Evolutionary conservation across 768 basidiomycete species (phyloP).

Genomic region (Pisolithus sp.): DNA sequence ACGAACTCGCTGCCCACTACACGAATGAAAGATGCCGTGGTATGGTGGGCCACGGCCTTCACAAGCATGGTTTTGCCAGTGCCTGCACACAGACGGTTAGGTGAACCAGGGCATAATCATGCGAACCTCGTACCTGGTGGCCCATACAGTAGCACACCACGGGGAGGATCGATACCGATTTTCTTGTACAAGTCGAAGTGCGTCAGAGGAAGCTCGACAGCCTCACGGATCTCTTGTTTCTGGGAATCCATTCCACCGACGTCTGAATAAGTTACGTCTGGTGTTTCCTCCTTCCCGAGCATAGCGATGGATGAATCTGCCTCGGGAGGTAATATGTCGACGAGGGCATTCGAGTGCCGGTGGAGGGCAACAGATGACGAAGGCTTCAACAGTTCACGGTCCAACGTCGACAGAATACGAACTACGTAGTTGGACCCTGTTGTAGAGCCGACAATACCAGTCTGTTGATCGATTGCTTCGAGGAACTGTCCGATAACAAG

Average conservation of each 20-base stretch:
- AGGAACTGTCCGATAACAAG: slow-evolving; percentile 99
- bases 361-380: slow-evolving; percentile 98
- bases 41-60: slow-evolving; percentile 98
- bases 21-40: slow-evolving; percentile 94
- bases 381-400: slow-evolving; percentile 95
- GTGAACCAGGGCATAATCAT: background rate
- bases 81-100: slow-evolving; percentile 41
- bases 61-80: slow-evolving; percentile 99
- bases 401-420: slow-evolving; percentile 91
- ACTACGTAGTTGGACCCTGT: slow-evolving; percentile 99
- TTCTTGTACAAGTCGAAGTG: slow-evolving; percentile 98
- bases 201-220: slow-evolving; percentile 93
- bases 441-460: slow-evolving; percentile 95
- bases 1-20: slow-evolving; percentile 99
- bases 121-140: slow-evolving; percentile 67
- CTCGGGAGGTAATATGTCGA: slow-evolving; percentile 97
- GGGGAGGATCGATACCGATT: slow-evolving; percentile 98
- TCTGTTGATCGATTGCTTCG: slow-evolving; percentile 96
- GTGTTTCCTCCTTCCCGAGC: slow-evolving; percentile 91
- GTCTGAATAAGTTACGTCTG: slow-evolving; percentile 89
- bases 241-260: slow-evolving; percentile 97
- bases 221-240: slow-evolving; percentile 98
- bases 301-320: slow-evolving; percentile 96
- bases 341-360: slow-evolving; percentile 96
- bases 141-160: slow-evolving; percentile 94